Conservation (phyloP, 2,329 filamentous ascomycete genomes). For the Colletotrichum sp. region DNA sequence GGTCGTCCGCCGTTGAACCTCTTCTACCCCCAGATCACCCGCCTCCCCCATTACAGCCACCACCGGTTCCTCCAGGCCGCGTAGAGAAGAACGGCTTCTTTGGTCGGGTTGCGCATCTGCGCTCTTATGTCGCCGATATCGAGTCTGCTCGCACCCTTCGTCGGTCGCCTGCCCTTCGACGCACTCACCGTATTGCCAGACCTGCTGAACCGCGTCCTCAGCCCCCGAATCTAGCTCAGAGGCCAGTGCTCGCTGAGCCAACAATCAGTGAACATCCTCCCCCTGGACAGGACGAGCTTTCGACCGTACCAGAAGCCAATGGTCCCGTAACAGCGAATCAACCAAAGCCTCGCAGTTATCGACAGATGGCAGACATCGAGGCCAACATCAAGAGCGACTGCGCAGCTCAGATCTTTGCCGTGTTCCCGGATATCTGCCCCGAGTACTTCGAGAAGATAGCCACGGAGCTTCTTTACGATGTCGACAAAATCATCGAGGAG, state of each 20-base stretch:
- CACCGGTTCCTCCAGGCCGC: neutral
- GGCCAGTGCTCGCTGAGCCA: neutral
- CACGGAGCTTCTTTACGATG: slow-evolving; percentile 29
- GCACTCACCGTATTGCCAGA: neutral
- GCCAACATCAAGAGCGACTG: slow-evolving; percentile 26
- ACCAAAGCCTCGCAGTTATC: too few species aligned
- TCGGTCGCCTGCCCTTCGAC: neutral
- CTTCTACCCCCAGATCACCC: neutral
- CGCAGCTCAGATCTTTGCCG: slow-evolving; percentile 29
- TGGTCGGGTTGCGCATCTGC: neutral
- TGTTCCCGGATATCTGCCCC: slow-evolving; percentile 54
- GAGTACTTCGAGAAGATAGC: slow-evolving; percentile 37
- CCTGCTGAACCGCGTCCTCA: neutral
- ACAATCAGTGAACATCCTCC: neutral
- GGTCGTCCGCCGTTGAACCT: neutral
- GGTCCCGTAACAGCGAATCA: neutral
- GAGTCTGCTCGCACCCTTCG: neutral
- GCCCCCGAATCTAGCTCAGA: neutral
- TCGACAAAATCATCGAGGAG: slow-evolving; percentile 35
- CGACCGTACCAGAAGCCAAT: neutral
- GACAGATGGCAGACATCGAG: neutral
- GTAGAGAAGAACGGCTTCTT: neutral
- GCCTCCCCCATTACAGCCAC: neutral
- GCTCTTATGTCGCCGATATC: neutral
- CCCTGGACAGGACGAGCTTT: neutral